These are phyloP conservation scores for Heracleum sosnowskyi DNA, from an alignment of 129 eudicot genomes.

Conservation along the genomic window DNA sequence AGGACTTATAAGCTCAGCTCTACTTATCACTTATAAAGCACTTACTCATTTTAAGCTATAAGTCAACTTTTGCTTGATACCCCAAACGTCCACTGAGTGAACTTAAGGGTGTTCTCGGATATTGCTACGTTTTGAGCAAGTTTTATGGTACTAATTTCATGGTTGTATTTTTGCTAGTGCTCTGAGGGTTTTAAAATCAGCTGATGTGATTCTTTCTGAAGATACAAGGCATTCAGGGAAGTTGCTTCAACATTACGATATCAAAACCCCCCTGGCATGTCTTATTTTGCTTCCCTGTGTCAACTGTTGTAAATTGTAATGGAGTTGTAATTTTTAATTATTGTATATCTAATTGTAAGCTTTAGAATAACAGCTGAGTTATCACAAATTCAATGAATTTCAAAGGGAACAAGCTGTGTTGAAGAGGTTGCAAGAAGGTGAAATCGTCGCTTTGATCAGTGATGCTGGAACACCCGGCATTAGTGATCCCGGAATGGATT, in stretches of 20 bases:
- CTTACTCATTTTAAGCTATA: no score
- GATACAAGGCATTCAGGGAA: constrained; percentile 94
- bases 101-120: neutral
- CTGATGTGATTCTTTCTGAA: constrained; percentile 87
- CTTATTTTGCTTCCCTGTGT: neutral
- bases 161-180: constrained; percentile 44
- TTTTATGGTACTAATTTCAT: neutral
- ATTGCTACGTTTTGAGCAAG: no score
- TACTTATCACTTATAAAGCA: no score
- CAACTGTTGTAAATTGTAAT: neutral
- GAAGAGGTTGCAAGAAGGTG: constrained; percentile 59
- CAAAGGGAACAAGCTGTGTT: constrained; percentile 66
- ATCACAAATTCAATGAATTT: constrained; percentile 85
- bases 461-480: constrained; percentile 97
- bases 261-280: constrained; percentile 82
- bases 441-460: constrained; percentile 77
- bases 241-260: constrained; percentile 71
- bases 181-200: constrained; percentile 66
- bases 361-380: constrained; percentile 78
- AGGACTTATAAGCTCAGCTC: no score
- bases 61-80: no score
- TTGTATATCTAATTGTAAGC: constrained; percentile 24
- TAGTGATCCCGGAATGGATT: constrained; percentile 83
- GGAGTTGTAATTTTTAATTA: neutral
- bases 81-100: no score